Evolutionary conservation across 352 stramenopile genomes (phyloP).

Genomic region (Globisporangium cederbergense): DNA sequence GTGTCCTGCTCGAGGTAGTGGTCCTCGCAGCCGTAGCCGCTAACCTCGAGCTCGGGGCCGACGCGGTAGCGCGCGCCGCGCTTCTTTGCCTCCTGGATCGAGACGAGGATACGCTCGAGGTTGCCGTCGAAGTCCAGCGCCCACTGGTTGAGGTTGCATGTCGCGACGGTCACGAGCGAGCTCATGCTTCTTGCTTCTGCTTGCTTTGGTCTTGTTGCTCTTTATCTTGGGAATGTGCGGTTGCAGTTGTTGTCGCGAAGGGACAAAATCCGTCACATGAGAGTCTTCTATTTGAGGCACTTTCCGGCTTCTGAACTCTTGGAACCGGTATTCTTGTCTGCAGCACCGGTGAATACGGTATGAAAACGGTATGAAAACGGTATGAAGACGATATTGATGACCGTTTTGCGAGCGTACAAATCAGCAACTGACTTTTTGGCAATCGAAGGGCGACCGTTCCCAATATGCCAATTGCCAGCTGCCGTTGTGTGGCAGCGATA

Average conservation of each 20-base stretch:
- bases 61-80: slow-evolving; percentile 92
- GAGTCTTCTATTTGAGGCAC: no score
- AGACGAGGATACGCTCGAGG: slow-evolving; percentile 87
- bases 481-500: no score
- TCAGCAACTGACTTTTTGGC: not conserved
- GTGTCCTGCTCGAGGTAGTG: slow-evolving; percentile 99
- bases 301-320: no score
- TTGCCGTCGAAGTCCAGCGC: slow-evolving; percentile 99
- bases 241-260: not conserved
- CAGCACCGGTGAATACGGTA: not conserved
- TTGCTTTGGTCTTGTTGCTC: not conserved
- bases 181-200: slow-evolving; percentile 45
- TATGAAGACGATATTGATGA: not conserved
- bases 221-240: not conserved
- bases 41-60: slow-evolving; percentile 97
- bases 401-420: not conserved
- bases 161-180: slow-evolving; percentile 92
- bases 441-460: not conserved
- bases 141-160: slow-evolving; percentile 99
- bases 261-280: not conserved
- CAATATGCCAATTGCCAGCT: no score
- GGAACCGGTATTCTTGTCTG: no score
- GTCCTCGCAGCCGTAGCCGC: slow-evolving; percentile 98
- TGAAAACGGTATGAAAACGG: not conserved
- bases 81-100: slow-evolving; percentile 85